Conservation (phyloP, 441 rosid species). For the Jatropha podagrica region DNA sequence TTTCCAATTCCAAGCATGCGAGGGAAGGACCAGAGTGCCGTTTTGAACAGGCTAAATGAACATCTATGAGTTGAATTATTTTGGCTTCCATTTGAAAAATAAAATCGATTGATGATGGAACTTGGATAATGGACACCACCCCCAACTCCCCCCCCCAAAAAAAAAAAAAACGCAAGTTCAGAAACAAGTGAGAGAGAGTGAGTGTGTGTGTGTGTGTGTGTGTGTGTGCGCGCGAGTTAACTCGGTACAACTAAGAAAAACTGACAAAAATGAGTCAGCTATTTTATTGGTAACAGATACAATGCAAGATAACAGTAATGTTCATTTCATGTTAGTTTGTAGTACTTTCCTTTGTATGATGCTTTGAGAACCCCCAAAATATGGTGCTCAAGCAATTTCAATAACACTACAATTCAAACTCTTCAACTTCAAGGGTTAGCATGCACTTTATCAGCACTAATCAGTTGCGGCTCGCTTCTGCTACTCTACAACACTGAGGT, state of each 20-base stretch:
- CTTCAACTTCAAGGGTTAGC: not conserved
- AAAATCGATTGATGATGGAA: no score
- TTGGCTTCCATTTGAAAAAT: no score
- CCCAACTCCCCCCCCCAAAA: no score
- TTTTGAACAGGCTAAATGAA: not conserved
- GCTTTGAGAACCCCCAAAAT: not conserved
- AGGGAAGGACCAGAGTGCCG: not conserved
- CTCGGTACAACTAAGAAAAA: not conserved
- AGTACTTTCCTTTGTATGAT: no score
- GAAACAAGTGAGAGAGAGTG: not conserved
- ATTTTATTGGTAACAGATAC: not conserved
- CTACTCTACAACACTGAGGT: conserved; percentile 10
- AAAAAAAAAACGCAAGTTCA: not conserved
- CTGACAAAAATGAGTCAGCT: not conserved
- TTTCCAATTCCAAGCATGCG: not conserved
- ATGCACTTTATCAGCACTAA: not conserved
- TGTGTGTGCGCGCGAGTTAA: no score
- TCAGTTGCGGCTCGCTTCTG: not conserved
- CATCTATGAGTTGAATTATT: not conserved
- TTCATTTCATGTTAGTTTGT: not conserved
- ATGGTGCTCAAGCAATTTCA: not conserved
- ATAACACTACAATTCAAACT: not conserved
- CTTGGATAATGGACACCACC: not conserved
- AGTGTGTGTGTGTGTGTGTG: no score
- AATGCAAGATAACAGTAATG: not conserved